These are phyloP conservation scores for Cystobasidium pallidum DNA, from an alignment of 1,284 basidiomycete species.

Conservation along the genomic window DNA sequence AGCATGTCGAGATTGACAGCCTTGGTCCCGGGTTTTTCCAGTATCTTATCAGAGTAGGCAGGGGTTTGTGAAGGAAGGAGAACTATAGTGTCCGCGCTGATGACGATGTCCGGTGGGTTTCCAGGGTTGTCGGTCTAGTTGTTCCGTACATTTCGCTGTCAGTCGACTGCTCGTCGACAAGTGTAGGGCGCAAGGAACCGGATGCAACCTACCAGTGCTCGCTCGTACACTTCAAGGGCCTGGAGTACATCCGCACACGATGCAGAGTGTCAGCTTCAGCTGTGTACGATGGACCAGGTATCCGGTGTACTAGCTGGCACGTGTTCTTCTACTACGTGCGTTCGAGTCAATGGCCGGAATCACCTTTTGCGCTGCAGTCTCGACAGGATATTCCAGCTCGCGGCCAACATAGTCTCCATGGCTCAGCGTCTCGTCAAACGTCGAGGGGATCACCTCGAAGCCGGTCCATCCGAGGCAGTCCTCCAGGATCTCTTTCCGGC, in stretches of 20 bases:
- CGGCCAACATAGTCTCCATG: slow-evolving; percentile 64
- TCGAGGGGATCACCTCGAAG: slow-evolving; percentile 83
- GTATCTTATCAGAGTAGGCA: slow-evolving; percentile 65
- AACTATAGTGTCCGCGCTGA: slow-evolving; percentile 89
- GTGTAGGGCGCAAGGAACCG: not conserved
- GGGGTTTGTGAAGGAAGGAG: slow-evolving; percentile 69
- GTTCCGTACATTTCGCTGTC: slow-evolving; percentile 8
- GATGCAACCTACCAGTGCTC: slow-evolving; percentile 68
- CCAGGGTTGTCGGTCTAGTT: slow-evolving; percentile 65
- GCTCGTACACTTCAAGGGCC: slow-evolving; percentile 88
- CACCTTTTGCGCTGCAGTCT: slow-evolving; percentile 42
- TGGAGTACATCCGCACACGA: slow-evolving; percentile 45
- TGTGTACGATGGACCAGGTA: too few relatives aligned
- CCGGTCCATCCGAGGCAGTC: slow-evolving; percentile 64
- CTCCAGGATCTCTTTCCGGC: slow-evolving; percentile 80
- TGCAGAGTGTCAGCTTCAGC: not conserved
- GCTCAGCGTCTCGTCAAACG: slow-evolving; percentile 79
- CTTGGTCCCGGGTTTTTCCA: slow-evolving; percentile 84
- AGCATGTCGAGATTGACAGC: slow-evolving; percentile 87
- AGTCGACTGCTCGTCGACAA: too few relatives aligned
- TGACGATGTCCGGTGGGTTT: slow-evolving; percentile 89
- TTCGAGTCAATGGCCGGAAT: not conserved
- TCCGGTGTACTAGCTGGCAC: not conserved
- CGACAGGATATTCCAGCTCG: slow-evolving; percentile 32
- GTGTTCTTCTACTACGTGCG: not conserved